phyloP scores from a whole-genome alignment of 2,329 filamentous ascomycete genomes.

The Aureobasidium musti region DNA sequence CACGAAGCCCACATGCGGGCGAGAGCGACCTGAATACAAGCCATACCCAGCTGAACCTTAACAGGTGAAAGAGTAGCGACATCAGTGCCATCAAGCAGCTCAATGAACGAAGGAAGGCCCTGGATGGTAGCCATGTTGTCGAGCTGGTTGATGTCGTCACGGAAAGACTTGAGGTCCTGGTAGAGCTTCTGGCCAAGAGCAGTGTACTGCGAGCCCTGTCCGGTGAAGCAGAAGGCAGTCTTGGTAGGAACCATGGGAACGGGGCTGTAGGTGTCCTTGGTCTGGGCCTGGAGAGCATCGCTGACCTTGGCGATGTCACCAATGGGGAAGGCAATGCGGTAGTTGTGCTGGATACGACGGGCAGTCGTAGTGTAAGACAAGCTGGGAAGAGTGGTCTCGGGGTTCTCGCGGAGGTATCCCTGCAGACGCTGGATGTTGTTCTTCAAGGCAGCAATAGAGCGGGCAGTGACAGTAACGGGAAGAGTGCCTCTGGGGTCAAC shows the following conservation, averaged over 20 bases:
- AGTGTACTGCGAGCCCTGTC: slow-evolving; percentile 56
- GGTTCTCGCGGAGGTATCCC: slow-evolving; percentile 50
- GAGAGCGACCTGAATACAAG: slow-evolving; percentile 56
- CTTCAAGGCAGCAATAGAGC: slow-evolving; percentile 55
- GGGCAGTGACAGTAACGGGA: slow-evolving; percentile 53
- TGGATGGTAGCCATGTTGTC: slow-evolving; percentile 52
- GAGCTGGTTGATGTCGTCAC: slow-evolving; percentile 53
- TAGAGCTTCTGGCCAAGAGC: slow-evolving; percentile 54
- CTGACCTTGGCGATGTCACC: slow-evolving; percentile 51
- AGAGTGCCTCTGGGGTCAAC: slow-evolving; percentile 52
- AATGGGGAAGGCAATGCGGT: slow-evolving; percentile 53
- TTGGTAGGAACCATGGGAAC: slow-evolving; percentile 56
- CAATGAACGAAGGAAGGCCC: slow-evolving; percentile 52
- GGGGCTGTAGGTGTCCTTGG: slow-evolving; percentile 55
- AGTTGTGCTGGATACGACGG: slow-evolving; percentile 57
- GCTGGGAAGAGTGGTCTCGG: slow-evolving; percentile 50
- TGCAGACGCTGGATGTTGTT: slow-evolving; percentile 54
- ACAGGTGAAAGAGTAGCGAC: slow-evolving; percentile 54
- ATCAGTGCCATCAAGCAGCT: slow-evolving; percentile 53
- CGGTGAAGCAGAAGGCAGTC: slow-evolving; percentile 56
- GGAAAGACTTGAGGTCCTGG: slow-evolving; percentile 52
- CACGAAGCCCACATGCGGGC: slow-evolving; percentile 57
- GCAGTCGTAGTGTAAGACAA: slow-evolving; percentile 57
- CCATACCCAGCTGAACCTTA: slow-evolving; percentile 56
- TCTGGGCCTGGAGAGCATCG: slow-evolving; percentile 50